Evolutionary conservation across 2,329 filamentous ascomycete species (phyloP), one percentile per base, ranked within the genome.

Genomic region (Aspergillus quadrilineatus): DNA sequence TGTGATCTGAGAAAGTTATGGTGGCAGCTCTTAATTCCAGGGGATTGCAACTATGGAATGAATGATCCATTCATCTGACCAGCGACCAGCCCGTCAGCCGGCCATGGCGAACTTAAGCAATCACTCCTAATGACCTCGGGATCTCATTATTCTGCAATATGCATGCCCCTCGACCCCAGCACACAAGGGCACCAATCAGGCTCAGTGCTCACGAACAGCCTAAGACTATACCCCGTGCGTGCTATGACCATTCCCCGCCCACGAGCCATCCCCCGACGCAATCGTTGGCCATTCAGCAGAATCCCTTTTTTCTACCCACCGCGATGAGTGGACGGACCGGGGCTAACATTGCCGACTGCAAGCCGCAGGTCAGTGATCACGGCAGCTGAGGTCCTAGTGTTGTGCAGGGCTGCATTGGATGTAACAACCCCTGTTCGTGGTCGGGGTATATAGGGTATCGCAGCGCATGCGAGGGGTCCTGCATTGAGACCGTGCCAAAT

Each of bases 51-150:
- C 10, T 44, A 28, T 29, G 10, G 8, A 22, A 15, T 28, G 42
- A 32, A 55, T 55, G 53, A 55, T 51, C 45, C 29, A 34, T 14
- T 45, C 46, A 54, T 28, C 50, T 51, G 47, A 39, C 44, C 39
- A 26, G 9, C 34, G 34, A 5, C 34, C 34, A 37, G 7, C 10
- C 32, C 32, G 32, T 34, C 32, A 7, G 32, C 10, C 32, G 10
- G 32, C 7, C 7, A 4, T 22, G 22, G 28, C 43, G n/a, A 29
- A 26, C 43, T 45, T 26, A 45, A 45, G 26, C 30, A 17, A 53
- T 56, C 57, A 50, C 50, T 50, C 50, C 45, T 53, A 56, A 47
- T 37, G 10, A 36, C 15, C 44, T 42, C 22, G 22, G 22, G 22
- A 22, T 22, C 22, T 22, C 22, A 22, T 22, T 22, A 22, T 22